Percentiles rank a stretch among this genome's conserved stretches.
phyloP scores from a whole-genome alignment of 179 eudicot genomes.

The Heliamphora pulchella region DNA sequence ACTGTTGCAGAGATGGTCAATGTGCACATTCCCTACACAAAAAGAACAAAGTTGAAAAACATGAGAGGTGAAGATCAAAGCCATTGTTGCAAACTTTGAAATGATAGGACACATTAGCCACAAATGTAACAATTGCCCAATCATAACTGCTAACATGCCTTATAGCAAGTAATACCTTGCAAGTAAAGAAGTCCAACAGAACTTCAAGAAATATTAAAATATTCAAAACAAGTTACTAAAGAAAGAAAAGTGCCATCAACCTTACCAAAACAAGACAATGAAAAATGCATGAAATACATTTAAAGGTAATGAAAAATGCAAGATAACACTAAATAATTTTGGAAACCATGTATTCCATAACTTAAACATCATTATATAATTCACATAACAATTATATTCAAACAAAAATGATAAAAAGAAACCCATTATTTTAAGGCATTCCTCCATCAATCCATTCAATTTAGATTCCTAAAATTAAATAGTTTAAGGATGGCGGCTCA shows the following conservation, averaged over 20 bases:
- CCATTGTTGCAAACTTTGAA: not conserved
- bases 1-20: constrained; percentile 54
- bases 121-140: not conserved
- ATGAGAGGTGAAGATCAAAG: not conserved
- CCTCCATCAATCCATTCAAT: no score
- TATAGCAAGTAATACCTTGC: not conserved
- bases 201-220: not conserved
- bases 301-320: no score
- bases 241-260: not conserved
- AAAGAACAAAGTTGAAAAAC: not conserved
- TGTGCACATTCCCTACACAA: constrained; percentile 55
- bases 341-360: no score
- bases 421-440: no score
- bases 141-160: not conserved
- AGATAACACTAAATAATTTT: no score
- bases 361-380: no score
- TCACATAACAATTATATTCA: no score
- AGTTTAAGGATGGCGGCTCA: no score
- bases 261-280: not conserved
- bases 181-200: not conserved
- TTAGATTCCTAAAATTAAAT: no score
- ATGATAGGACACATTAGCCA: constrained; percentile 2
- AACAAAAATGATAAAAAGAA: no score
- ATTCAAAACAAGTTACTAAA: not conserved
- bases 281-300: no score